These are phyloP conservation scores for Esteya vermicola DNA, from an alignment of 2,329 filamentous ascomycete genomes.

Conservation along the genomic window DNA sequence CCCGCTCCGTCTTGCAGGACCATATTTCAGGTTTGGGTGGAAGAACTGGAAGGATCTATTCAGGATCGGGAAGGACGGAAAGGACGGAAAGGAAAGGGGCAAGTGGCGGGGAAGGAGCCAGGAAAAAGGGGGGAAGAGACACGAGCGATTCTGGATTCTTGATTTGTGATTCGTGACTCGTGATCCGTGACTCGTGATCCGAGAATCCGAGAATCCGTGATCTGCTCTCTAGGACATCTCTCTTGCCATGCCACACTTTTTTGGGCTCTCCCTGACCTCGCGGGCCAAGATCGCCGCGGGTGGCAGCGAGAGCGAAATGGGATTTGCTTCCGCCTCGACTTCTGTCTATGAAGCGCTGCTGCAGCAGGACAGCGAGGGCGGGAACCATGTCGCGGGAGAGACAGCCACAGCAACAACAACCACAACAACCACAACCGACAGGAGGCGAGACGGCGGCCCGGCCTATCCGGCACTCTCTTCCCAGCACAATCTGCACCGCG, in stretches of 20 bases:
- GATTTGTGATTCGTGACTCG: too few relatives aligned
- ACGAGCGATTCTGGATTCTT: too few relatives aligned
- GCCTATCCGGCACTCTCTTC: background rate
- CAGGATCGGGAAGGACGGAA: too few relatives aligned
- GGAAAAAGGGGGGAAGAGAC: too few relatives aligned
- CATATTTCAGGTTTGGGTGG: too few relatives aligned
- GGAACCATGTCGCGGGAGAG: background rate
- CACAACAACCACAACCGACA: background rate
- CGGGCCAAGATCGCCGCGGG: background rate
- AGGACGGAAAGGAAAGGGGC: too few relatives aligned
- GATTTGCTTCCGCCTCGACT: slow-evolving; percentile 2
- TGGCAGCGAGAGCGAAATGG: background rate
- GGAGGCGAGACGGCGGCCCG: background rate
- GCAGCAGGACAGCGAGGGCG: background rate
- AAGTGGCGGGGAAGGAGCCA: too few relatives aligned
- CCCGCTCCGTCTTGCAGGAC: too few relatives aligned
- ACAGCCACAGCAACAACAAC: background rate
- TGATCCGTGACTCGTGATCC: too few relatives aligned
- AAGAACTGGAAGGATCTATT: too few relatives aligned
- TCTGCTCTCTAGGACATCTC: too few relatives aligned
- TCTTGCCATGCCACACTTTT: background rate
- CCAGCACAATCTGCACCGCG: slow-evolving; percentile 4
- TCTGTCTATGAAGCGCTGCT: slow-evolving; percentile 8
- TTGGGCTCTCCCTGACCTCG: background rate
- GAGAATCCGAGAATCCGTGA: too few relatives aligned